phyloP scores from a whole-genome alignment of 1,284 basidiomycete species.

The Leccinum proliferum region DNA sequence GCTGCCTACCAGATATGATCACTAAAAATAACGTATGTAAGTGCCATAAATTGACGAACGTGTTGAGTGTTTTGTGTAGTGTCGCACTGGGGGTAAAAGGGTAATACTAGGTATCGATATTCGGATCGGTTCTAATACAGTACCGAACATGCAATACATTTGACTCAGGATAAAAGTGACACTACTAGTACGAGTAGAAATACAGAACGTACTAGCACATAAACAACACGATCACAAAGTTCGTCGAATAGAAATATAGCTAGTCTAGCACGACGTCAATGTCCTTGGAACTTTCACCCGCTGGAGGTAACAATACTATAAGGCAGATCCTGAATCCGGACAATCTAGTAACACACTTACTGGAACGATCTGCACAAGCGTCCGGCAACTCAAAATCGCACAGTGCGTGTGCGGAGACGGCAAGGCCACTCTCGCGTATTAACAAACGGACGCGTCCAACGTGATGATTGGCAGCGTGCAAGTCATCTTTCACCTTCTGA shows the following conservation, averaged over 20 bases:
- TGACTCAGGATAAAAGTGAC: no score
- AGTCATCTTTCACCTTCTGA: not conserved
- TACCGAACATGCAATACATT: no score
- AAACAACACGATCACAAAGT: no score
- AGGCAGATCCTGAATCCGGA: not conserved
- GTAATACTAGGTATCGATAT: no score
- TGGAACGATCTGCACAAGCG: not conserved
- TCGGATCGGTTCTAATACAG: no score
- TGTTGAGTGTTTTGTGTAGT: no score
- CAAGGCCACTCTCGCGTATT: not conserved
- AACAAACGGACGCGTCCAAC: not conserved
- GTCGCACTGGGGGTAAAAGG: no score
- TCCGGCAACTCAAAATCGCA: not conserved
- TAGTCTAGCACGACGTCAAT: not conserved
- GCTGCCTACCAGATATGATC: no score
- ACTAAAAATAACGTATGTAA: no score
- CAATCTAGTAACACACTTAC: not conserved
- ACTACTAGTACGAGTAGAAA: no score
- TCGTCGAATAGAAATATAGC: not conserved
- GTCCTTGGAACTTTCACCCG: not conserved
- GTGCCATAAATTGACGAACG: no score
- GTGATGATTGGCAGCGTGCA: not conserved
- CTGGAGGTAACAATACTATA: not conserved
- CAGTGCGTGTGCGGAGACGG: not conserved
- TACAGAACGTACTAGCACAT: no score